phyloP scores from a whole-genome alignment of 1,139 yeast species.

The Kurtzmaniella quercitrusa region DNA sequence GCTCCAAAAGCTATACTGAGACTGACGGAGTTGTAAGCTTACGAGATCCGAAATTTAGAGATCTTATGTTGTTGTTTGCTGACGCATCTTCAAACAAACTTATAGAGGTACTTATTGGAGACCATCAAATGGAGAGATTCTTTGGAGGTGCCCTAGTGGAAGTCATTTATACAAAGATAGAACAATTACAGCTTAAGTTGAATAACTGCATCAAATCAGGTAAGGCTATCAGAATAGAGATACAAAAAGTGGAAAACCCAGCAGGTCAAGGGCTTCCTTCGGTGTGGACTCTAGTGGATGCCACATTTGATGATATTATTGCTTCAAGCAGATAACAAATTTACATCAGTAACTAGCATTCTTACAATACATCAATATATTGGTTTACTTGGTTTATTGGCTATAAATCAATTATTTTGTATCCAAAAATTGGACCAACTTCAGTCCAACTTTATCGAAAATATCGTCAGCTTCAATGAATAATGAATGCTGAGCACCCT shows the following conservation, averaged over 20 bases:
- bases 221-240: constrained; percentile 3
- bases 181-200: constrained; percentile 1
- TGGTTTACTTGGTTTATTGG: neutral
- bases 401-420: neutral
- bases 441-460: constrained; percentile 12
- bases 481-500: constrained; percentile 18
- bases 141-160: constrained; percentile 18
- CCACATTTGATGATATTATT: constrained; percentile 4
- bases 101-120: constrained; percentile 8
- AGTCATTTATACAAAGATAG: constrained; percentile 15
- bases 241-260: neutral
- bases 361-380: too few species aligned
- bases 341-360: constrained; percentile 2
- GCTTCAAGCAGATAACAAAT: neutral
- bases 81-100: constrained; percentile 9
- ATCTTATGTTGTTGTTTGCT: constrained; percentile 20
- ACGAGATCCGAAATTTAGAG: constrained; percentile 23
- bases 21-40: constrained; percentile 6
- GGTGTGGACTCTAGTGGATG: constrained; percentile 11
- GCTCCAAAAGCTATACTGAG: constrained; percentile 21
- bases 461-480: constrained; percentile 19
- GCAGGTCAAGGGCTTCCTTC: neutral
- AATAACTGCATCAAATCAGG: neutral
- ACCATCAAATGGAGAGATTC: constrained; percentile 8
- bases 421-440: constrained; percentile 7